Base-by-base conservation (phyloP, 192 early-diverging fungal species). In the Cetraspora pellucida region DNA sequence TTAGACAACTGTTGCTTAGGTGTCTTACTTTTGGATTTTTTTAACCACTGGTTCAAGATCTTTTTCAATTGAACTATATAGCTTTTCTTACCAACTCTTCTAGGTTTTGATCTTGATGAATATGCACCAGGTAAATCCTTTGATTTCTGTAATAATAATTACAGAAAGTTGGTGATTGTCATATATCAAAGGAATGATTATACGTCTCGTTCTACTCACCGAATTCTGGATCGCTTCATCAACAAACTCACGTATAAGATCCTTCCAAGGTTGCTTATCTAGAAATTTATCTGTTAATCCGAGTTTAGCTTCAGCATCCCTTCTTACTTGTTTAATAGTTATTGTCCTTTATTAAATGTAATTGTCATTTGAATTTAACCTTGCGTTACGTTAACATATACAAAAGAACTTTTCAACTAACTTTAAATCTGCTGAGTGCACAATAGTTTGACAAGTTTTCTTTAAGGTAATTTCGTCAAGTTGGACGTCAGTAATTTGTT, bases 291-390 rank as follows among this genome's bases (percentile, higher is more conserved):
- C 19, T 3, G 25, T 11, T 37, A 43, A 68, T 14, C 43, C 45
- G 31, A 68, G 66, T 47, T 47, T 16, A 10, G 19, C 43, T 68
- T 68, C 66, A 43, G 37, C n/a, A 37, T 68, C 27, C 10, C 66
- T 27, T 68, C 66, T 25, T 25, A 68, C 45, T 45, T 23, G 28
- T 47, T 68, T 68, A 14, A 37, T 21, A 7, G 66, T 46, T 68
- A 68, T 68, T 1, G 23, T 68, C 4, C 66, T 68, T 44, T n/a
- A 72, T 23, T 27, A 72, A 10, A 72, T n/a, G n/a, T 49, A 37
- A 28, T 17, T 17, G 45, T 46, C 66, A 21, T 27, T 25, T 49
- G 10, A 25, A 37, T 25, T 69, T 4, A 43, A 23, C 45, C 47
- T 8, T 25, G n/a, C 21, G 13, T 16, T 28, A 10, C 28, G n/a